Conservation (phyloP, 2,329 filamentous ascomycete species). For the Pezizomycotina sp. region DNA sequence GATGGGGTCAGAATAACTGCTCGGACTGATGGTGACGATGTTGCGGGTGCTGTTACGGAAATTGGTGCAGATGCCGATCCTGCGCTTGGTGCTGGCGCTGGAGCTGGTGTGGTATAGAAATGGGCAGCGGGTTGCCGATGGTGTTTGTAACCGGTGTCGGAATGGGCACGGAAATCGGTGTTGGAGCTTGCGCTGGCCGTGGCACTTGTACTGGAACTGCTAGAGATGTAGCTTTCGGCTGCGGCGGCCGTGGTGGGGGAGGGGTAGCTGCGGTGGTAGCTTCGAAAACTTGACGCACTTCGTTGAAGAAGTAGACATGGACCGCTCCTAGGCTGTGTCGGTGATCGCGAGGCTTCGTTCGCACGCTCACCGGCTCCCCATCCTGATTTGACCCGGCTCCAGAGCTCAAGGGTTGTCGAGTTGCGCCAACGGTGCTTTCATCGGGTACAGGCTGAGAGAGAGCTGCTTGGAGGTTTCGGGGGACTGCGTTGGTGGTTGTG, state of each 20-base stretch:
- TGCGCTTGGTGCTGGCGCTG: neutral
- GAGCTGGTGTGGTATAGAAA: neutral
- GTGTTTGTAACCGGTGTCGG: neutral
- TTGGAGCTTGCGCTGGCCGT: neutral
- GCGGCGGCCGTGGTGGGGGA: too few relatives aligned
- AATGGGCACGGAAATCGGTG: neutral
- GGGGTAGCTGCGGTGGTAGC: too few relatives aligned
- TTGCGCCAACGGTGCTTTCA: too few relatives aligned
- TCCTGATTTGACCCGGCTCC: too few relatives aligned
- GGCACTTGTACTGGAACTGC: neutral
- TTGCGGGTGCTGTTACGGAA: too few relatives aligned
- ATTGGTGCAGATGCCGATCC: neutral
- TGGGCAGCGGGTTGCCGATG: neutral
- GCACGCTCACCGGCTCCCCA: too few relatives aligned
- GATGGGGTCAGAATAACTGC: neutral
- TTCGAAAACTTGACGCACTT: too few relatives aligned
- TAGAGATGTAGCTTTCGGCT: neutral
- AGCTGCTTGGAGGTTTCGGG: too few relatives aligned
- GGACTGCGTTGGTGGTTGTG: too few relatives aligned
- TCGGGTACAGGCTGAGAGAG: too few relatives aligned
- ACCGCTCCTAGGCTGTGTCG: constrained; percentile 20
- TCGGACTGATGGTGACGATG: neutral
- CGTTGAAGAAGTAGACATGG: neutral
- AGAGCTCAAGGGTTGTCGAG: too few relatives aligned
- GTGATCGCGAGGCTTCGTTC: constrained; percentile 18